Evolutionary conservation across 768 basidiomycete species (phyloP), one percentile per base, ranked within the genome.

Genomic region (Tricholoma hemisulphureum): DNA sequence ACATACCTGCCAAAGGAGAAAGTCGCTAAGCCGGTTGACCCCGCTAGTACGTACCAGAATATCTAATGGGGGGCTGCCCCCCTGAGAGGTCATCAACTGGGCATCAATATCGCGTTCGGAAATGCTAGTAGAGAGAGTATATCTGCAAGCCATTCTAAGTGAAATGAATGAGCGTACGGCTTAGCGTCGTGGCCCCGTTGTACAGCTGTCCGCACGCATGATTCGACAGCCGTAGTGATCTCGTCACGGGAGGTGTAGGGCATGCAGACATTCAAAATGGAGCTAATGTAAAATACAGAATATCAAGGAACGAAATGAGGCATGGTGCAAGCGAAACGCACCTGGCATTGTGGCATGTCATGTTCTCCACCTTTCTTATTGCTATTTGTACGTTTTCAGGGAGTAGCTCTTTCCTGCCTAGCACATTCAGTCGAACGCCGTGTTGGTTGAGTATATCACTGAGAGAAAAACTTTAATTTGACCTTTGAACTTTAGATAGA

Each of bases 221-320:
- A 71, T 59, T 85, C 76, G 2, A 98, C 82, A 0, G 96, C 91
- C 0, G 84, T 83, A 2, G 91, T 82, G 11, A 98, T 95, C 71
- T 99, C 97, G 67, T 99, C 92, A 26, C 89, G 83, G 2, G 95
- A 89, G 4, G 93, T 81, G 67, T 98, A 99, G 0, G 96, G 88
- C 80, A 95, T 93, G 73, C 91, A 93, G 4, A 98, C 76, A 67
- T 98, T 98, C 32, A 98, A 78, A 24, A 95, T 88, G 1, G 91
- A 86, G 29, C 95, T 98, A 55, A 31, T 41, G 24, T 28, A 2
- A 26, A 11, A 43, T 20, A 7, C 37, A 2, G 29, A 11, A 43
- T 20, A 7, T 46, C 45, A 49, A 49, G 8, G 10, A 29, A 3
- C 8, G 9, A 9, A 16, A 28, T 14, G 46, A 18, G 4, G 3